These are phyloP conservation scores for Psilocybe subaeruginosa DNA, from an alignment of 768 basidiomycete genomes.

Conservation along the genomic window DNA sequence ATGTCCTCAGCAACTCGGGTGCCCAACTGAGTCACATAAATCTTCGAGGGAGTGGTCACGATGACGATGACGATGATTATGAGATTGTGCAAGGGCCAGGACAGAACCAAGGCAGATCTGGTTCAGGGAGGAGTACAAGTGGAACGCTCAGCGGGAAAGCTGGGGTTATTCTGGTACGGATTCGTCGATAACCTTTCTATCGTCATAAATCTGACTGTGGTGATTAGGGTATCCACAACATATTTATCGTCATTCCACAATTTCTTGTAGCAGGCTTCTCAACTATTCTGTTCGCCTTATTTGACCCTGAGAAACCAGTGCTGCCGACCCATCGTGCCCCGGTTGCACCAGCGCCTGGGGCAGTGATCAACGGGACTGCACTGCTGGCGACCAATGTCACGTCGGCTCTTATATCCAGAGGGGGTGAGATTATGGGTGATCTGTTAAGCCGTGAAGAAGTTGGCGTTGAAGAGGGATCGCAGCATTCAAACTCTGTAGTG, in stretches of 20 bases:
- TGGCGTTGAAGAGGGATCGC: conserved; percentile 20
- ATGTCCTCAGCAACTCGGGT: conserved; percentile 42
- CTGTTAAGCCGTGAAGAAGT: conserved; percentile 11
- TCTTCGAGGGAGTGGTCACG: conserved; percentile 25
- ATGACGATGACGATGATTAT: conserved; percentile 23
- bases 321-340: conserved; percentile 36
- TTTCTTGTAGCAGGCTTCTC: conserved; percentile 90
- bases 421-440: conserved; percentile 1
- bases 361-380: conserved; percentile 20
- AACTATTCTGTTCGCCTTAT: conserved; percentile 82
- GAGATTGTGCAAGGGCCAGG: conserved; percentile 27
- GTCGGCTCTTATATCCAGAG: conserved; percentile 14
- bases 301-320: conserved; percentile 65
- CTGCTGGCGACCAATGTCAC: conserved; percentile 13
- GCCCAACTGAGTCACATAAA: conserved; percentile 55
- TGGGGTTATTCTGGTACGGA: conserved; percentile 79
- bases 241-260: conserved; percentile 93
- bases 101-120: not conserved
- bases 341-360: conserved; percentile 22
- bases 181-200: not conserved
- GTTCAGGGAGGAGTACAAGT: not conserved
- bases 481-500: conserved; percentile 70
- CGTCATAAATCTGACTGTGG: too few relatives aligned
- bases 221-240: conserved; percentile 88
- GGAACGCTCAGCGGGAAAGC: conserved; percentile 72